Evolutionary conservation across 2,329 filamentous ascomycete genomes (phyloP), one percentile per base, ranked within the genome.

Genomic region (Fusarium caatingaense): DNA sequence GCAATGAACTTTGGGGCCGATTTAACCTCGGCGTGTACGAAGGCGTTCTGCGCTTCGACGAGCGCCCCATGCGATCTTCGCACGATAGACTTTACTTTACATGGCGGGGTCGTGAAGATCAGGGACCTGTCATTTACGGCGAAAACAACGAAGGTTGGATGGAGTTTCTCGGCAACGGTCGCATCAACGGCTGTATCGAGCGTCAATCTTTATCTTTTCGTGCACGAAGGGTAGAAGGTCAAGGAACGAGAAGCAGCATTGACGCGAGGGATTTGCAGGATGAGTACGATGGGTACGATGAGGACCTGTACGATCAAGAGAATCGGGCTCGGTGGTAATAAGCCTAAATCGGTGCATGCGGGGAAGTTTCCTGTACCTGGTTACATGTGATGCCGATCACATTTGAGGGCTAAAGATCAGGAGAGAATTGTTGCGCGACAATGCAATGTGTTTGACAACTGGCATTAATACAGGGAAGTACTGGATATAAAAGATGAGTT

Each of bases 1-100:
- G 80, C 15, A 74, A 72, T 8, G 78, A 66, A 16, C 71, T 86
- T 10, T 87, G 85, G 84, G 84, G 81, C 0, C 73, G 67, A 2
- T 86, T 87, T 66, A 76, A 82, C 45, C 76, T 85, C 7, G 82
- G 81, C 1, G 57, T 80, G 10, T 76, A 83, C 40, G 61, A 76
- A 41, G 83, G 84, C 2, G 72, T 86, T 5, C 72, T 86, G n/a
- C 76, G 77, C 34, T 76, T 86, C 32, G 59, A 77, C 9, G 53
- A 79, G 18, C 78, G 79, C 5, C 82, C 81, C 1, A 75, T 66
- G 57, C 32, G 70, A 37, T 77, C 80, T 4, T 79, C 80, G 0
- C 34, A 68, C 10, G 66, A 77, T 0, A 12, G 8, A 0, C n/a
- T 80, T 0, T 27, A 49, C 2, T 78, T 83, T 61, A 67, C 32